Percentiles rank a stretch among this genome's conserved stretches.
phyloP scores from a whole-genome alignment of 345 rosid genomes.

The Hevea brasiliensis region DNA sequence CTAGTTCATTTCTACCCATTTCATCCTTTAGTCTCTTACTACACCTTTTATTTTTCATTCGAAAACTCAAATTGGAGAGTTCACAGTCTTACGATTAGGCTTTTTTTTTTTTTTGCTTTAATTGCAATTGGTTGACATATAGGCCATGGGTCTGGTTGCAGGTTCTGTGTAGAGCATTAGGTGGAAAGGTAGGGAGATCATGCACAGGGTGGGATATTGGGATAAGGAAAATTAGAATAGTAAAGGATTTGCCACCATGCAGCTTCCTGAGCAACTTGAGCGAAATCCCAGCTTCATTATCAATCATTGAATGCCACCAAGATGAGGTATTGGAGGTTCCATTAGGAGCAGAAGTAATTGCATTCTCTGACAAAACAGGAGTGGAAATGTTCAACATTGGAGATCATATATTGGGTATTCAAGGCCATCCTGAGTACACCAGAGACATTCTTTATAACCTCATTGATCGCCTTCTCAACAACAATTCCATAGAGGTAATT shows the following conservation, averaged over 20 bases:
- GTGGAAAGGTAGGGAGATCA: constrained; percentile 77
- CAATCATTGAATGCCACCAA: constrained; percentile 73
- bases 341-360: constrained; percentile 60
- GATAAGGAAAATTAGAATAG: constrained; percentile 56
- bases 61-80: no score
- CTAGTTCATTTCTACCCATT: no score
- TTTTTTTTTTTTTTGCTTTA: no score
- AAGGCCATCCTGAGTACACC: constrained; percentile 93
- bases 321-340: constrained; percentile 90
- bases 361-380: constrained; percentile 71
- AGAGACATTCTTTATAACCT: constrained; percentile 69
- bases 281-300: constrained; percentile 45
- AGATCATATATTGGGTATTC: constrained; percentile 71
- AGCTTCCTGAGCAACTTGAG: constrained; percentile 34
- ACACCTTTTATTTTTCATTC: no score
- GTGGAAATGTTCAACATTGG: constrained; percentile 70
- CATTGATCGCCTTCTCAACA: constrained; percentile 69
- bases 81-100: no score
- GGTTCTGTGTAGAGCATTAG: constrained; percentile 81
- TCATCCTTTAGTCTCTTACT: no score
- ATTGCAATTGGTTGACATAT: no score
- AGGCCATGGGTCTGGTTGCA: constrained; percentile 10
- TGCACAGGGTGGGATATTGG: constrained; percentile 74
- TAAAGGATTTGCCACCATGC: constrained; percentile 41
- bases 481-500: constrained; percentile 55